phyloP scores from a whole-genome alignment of 768 basidiomycete species.

The Pseudohyphozyma bogoriensis region DNA sequence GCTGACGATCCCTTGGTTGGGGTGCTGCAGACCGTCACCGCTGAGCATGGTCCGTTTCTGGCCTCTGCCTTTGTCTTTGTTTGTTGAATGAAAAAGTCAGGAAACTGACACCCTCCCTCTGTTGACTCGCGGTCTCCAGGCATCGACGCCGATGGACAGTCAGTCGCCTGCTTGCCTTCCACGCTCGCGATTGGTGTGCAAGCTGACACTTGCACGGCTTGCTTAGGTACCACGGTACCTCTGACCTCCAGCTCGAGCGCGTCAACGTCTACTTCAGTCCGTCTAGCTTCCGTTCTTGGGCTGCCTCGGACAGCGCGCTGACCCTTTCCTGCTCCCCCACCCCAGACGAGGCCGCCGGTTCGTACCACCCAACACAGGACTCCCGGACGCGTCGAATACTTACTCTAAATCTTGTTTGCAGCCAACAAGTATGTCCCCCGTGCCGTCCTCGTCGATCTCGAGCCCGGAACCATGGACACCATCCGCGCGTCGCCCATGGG shows the following conservation, averaged over 20 bases:
- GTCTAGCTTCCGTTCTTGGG: slow-evolving; percentile 78
- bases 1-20: no score
- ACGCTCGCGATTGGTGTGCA: no score
- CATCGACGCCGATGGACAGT: slow-evolving; percentile 14
- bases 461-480: slow-evolving; percentile 63
- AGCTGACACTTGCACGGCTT: slow-evolving; percentile 62
- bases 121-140: no score
- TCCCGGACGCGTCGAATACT: not conserved
- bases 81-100: not conserved
- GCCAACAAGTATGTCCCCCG: slow-evolving; percentile 96
- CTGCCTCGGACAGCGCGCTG: slow-evolving; percentile 53
- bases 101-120: no score
- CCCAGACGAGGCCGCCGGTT: not conserved
- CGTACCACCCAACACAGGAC: not conserved
- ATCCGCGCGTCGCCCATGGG: slow-evolving; percentile 5
- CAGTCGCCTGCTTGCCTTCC: not conserved
- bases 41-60: slow-evolving; percentile 80
- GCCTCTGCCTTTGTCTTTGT: no score
- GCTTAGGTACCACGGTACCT: slow-evolving; percentile 47
- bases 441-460: slow-evolving; percentile 91
- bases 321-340: not conserved
- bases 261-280: slow-evolving; percentile 84
- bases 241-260: slow-evolving; percentile 7
- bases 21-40: slow-evolving; percentile 51
- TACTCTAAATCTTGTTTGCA: slow-evolving; percentile 1